These are phyloP conservation scores for Aspergillus hancockii DNA, from an alignment of 495 filamentous ascomycete genomes.

Conservation along the genomic window DNA sequence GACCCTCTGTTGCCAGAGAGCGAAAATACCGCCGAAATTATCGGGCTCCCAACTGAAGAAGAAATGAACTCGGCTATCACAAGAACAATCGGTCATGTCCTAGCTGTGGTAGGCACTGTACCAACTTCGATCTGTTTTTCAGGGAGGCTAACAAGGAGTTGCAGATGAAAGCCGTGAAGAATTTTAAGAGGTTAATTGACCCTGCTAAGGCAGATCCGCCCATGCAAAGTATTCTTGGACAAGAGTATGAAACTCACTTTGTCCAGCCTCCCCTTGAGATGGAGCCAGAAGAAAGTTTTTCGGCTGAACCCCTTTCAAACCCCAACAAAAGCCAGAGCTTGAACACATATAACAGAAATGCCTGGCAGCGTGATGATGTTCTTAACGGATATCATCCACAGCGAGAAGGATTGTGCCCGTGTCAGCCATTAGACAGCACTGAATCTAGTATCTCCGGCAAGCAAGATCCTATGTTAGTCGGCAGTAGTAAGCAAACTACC, in stretches of 20 bases:
- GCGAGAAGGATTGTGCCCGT: slow-evolving; percentile 21
- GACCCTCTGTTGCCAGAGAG: slow-evolving; percentile 79
- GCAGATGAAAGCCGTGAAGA: slow-evolving; percentile 91
- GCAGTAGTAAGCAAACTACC: slow-evolving; percentile 21
- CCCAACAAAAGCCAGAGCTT: slow-evolving; percentile 45
- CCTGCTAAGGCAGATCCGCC: slow-evolving; percentile 45
- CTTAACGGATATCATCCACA: slow-evolving; percentile 49
- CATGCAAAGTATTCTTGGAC: slow-evolving; percentile 59
- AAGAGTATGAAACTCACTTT: slow-evolving; percentile 50
- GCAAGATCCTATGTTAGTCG: slow-evolving; percentile 19
- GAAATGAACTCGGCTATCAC: slow-evolving; percentile 93
- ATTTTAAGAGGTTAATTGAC: slow-evolving; percentile 70
- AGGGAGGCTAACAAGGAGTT: slow-evolving; percentile 9
- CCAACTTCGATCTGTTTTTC: slow-evolving; percentile 1
- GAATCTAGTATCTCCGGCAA: slow-evolving; percentile 21
- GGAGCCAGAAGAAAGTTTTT: slow-evolving; percentile 44
- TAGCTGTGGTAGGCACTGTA: slow-evolving; percentile 70
- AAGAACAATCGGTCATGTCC: slow-evolving; percentile 74
- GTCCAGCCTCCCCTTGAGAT: slow-evolving; percentile 61
- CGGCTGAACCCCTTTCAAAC: slow-evolving; percentile 20
- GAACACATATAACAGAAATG: slow-evolving; percentile 52
- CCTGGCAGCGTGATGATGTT: slow-evolving; percentile 49
- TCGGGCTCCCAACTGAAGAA: slow-evolving; percentile 80
- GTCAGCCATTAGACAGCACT: slow-evolving; percentile 23
- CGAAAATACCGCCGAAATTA: slow-evolving; percentile 81